Evolutionary conservation across 1,139 yeast genomes (phyloP), one percentile per base, ranked within the genome.

Genomic region (Saccharomycopsis hybrid): DNA sequence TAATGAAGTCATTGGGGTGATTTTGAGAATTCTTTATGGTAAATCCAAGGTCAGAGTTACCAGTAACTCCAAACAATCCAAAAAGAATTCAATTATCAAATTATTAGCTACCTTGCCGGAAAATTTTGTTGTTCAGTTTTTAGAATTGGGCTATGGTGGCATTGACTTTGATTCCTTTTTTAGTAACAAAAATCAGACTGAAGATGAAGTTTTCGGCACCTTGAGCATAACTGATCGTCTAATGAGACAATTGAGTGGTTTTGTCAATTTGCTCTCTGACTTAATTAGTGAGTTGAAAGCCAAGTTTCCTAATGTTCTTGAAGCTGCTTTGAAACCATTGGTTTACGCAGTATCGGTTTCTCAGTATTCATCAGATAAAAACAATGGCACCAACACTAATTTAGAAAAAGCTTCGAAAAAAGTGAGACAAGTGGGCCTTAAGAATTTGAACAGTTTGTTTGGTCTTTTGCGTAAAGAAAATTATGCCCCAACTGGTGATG

Each of bases 21-120:
- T 89, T 3, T 66, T 90, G 45, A 71, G 97, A 56, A 83, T 94
- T 30, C 68, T 94, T 36, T 92, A 84, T 65, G 98, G 98, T 4
- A 74, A 95, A 56, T 88, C 89, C 7, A 95, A 87, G 65, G 71
- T 75, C 3, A 65, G 70, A 33, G 67, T 65, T 32, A 67, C 72
- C 1, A 79, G 83, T 63, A 88, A 88, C 54, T 78, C 82, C 46
- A 85, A 85, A 59, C 76, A 78, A 54, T 82, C 90, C 28, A 76
- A 86, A 58, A 85, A 88, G 58, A 75, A 75, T 61, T 92, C 97
- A 2, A 88, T 89, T 3, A 71, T 92, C 13, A 73, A 84, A 24
- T 73, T 85, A 2, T 66, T 92, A 48, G 85, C 87, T 30, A 81
- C 75, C 55, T 71, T 92, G 48, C 71, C 74, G 25, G 76, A 77